These are phyloP conservation scores for Ogataea nonfermentans DNA, from an alignment of 805 yeast species.

Conservation along the genomic window DNA sequence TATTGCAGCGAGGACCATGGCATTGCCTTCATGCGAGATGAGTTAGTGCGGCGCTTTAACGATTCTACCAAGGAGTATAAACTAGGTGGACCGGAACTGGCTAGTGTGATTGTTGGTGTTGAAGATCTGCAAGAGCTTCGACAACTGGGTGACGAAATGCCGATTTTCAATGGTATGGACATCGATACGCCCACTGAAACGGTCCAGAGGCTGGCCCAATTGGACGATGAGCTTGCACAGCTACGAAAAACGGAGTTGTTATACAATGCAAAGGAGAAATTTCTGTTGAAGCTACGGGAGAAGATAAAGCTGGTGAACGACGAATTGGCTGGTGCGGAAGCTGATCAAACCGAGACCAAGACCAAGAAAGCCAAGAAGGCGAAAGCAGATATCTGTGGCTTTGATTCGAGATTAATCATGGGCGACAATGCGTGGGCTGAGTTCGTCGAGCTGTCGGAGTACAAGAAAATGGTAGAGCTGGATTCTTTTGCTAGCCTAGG, in stretches of 20 bases:
- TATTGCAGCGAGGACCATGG: constrained; percentile 81
- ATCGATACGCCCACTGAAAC: constrained; percentile 5
- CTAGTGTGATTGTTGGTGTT: constrained; percentile 18
- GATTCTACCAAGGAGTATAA: constrained; percentile 8
- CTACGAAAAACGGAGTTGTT: constrained; percentile 18
- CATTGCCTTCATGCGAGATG: constrained; percentile 36
- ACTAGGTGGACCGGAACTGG: constrained; percentile 15
- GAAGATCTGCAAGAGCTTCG: constrained; percentile 23
- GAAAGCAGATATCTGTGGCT: constrained; percentile 53
- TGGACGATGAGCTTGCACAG: constrained; percentile 21
- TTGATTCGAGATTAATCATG: constrained; percentile 32
- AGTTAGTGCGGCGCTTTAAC: constrained; percentile 25
- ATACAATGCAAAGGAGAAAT: constrained; percentile 18
- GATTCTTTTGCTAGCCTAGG: constrained; percentile 10
- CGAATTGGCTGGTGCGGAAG: constrained; percentile 22
- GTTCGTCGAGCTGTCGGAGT: constrained; percentile 17
- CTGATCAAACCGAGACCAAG: constrained; percentile 14
- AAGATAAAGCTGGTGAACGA: constrained; percentile 40
- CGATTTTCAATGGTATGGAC: constrained; percentile 34
- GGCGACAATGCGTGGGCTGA: constrained; percentile 25
- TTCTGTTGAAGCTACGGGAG: constrained; percentile 36
- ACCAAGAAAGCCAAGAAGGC: constrained; percentile 21
- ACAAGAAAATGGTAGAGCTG: constrained; percentile 9
- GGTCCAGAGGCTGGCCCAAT: constrained; percentile 17
- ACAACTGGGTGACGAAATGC: constrained; percentile 40